Percentiles rank a stretch among this genome's conserved stretches.
Evolutionary conservation across 2,329 filamentous ascomycete genomes (phyloP).

Genomic region (Colletotrichum sp.): DNA sequence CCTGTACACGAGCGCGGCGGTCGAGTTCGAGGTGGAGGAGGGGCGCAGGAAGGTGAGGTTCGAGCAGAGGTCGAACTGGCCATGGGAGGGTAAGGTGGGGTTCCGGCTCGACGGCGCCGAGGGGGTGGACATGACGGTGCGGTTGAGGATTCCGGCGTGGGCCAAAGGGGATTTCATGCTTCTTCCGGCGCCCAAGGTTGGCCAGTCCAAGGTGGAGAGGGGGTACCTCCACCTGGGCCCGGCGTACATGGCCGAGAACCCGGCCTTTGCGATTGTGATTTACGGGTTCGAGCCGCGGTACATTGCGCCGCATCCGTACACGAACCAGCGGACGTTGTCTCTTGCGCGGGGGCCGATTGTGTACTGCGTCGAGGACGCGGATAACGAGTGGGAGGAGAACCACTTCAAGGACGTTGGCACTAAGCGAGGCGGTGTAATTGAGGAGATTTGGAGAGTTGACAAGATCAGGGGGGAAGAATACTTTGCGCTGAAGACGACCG

Average conservation of each 20-base stretch:
- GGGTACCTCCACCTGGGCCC: slow-evolving; percentile 55
- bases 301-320: slow-evolving; percentile 59
- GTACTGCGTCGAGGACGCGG: slow-evolving; percentile 65
- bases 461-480: slow-evolving; percentile 31
- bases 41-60: slow-evolving; percentile 45
- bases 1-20: slow-evolving; percentile 56
- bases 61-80: slow-evolving; percentile 59
- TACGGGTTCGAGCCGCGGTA: slow-evolving; percentile 52
- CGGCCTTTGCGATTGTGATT: slow-evolving; percentile 48
- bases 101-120: slow-evolving; percentile 42
- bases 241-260: slow-evolving; percentile 41
- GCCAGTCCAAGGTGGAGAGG: slow-evolving; percentile 39
- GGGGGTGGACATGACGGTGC: slow-evolving; percentile 42
- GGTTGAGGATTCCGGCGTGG: slow-evolving; percentile 61
- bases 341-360: slow-evolving; percentile 63
- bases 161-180: slow-evolving; percentile 38
- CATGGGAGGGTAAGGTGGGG: slow-evolving; percentile 57
- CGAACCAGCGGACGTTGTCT: slow-evolving; percentile 58
- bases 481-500: slow-evolving; percentile 27
- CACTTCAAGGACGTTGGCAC: slow-evolving; percentile 56
- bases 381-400: slow-evolving; percentile 60
- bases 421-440: slow-evolving; percentile 21
- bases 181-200: slow-evolving; percentile 34
- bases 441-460: slow-evolving; percentile 24
- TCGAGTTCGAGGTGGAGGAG: slow-evolving; percentile 40